Base-by-base conservation (phyloP, 495 filamentous ascomycete species). In the Aspergillus nanangensis region DNA sequence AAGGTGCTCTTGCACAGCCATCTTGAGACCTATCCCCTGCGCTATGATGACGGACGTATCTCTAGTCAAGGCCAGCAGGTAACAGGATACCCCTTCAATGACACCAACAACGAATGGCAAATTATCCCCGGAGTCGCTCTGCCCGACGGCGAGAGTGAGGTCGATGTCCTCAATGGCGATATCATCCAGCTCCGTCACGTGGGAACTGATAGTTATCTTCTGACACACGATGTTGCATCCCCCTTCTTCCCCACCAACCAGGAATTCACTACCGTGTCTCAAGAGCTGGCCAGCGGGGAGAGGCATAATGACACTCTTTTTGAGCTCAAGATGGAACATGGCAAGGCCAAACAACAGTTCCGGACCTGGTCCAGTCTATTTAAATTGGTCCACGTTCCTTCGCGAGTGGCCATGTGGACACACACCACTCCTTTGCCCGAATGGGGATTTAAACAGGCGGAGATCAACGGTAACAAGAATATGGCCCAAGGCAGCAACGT, bases 381-480 rank as follows among this genome's bases (percentile, higher is more conserved):
- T 80, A 97, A 96, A 67, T 76, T 98, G 35, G 77, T 98, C 52
- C 93, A 98, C 60, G 77, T 86, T 47, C 91, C 93, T 1, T 91
- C 88, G 47, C 90, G 91, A 51, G 93, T 98, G 23, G 92, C 94
- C 45, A 93, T 98, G 91, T 98, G 93, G 93, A 98, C 93, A 2
- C 92, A 96, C 63, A 84, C 87, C 5, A 90, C 81, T 24, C 88
- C 93, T 15, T 83, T 98, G 13, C 93, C 93, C 1, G 93, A 98
- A 13, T 98, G 93, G 93, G 93, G 78, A 23, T 91, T 83, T 68
- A 94, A 95, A 65, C 93, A 98, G 59, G 90, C 94, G 51, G 93
- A 98, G 63, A 96, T 98, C 73, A 98, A 98, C 62, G 93, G 93
- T 41, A 98, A 98, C 80, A 98, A 98, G 80, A 95, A 96, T 65